A percentile compares a stretch with the other conserved stretches of the same genome.
Conservation (phyloP, 2,329 filamentous ascomycete genomes). For the Penicillium frequentans region DNA sequence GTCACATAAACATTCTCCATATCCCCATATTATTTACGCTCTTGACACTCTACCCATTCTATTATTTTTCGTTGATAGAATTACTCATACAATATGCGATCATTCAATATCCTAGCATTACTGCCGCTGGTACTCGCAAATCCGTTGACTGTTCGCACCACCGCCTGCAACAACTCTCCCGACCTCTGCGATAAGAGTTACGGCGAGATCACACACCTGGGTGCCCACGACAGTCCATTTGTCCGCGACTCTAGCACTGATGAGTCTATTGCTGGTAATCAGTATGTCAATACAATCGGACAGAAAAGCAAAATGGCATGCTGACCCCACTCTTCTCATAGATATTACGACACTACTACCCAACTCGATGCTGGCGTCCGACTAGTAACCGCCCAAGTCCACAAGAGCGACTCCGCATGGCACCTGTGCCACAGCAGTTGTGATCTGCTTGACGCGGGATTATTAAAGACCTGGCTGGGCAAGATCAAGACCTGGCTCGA, state of each 20-base stretch:
- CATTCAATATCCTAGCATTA: slow-evolving; percentile 29
- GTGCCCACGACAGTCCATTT: slow-evolving; percentile 74
- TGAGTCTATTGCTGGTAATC: slow-evolving; percentile 67
- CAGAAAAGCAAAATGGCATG: neutral
- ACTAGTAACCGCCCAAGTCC: slow-evolving; percentile 70
- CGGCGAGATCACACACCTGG: slow-evolving; percentile 74
- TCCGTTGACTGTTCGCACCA: slow-evolving; percentile 32
- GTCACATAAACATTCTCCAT: slow-evolving; percentile 17
- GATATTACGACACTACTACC: slow-evolving; percentile 64
- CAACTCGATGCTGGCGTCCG: slow-evolving; percentile 72
- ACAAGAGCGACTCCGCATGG: slow-evolving; percentile 59
- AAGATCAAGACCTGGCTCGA: slow-evolving; percentile 69
- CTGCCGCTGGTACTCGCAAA: slow-evolving; percentile 30
- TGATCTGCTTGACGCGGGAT: slow-evolving; percentile 66
- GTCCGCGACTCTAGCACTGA: slow-evolving; percentile 62
- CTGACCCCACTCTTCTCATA: slow-evolving; percentile 10
- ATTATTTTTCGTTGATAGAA: neutral
- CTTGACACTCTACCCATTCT: neutral
- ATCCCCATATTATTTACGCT: slow-evolving; percentile 3
- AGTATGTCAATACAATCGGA: slow-evolving; percentile 48
- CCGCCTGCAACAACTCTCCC: slow-evolving; percentile 79
- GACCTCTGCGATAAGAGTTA: slow-evolving; percentile 69
- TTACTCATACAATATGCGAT: slow-evolving; percentile 26
- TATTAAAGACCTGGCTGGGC: slow-evolving; percentile 62
- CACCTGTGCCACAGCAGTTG: slow-evolving; percentile 72